Base-by-base conservation (phyloP, 2,329 filamentous ascomycete genomes). In the Aspergillus calidoustus region DNA sequence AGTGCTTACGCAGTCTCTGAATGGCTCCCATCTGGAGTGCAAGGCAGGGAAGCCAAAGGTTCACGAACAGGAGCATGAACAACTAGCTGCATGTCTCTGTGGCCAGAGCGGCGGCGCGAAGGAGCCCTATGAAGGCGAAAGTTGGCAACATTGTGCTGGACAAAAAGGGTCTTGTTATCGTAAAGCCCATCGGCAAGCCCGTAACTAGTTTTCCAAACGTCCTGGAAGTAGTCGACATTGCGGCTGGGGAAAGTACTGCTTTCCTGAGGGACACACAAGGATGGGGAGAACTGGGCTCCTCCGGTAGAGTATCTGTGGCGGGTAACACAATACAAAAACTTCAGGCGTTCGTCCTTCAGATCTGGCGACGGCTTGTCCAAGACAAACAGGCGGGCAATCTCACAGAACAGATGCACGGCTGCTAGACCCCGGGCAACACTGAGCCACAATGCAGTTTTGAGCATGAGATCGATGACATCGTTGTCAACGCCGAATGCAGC, bases 391-490 rank as follows among this genome's bases (percentile, higher is more conserved):
- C 68, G 64, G 22, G 61, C 64, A n/a, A 70, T 55, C 38, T 74
- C 69, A 51, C 67, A 72, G 56, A 72, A 74, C 5, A 74, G 63
- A 56, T 73, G 70, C 8, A 72, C 71, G 2, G 72, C 66, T 15
- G 70, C 51, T 4, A 66, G 61, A n/a, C 72, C 69, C 53, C 72
- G 61, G 7, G 71, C 69, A 8, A 71, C 50, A 13, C 66, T 62
- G 13, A 74, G 64, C 70, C 72, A 74, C 47, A 69, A 53, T 1
- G 70, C 70, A 13, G 60, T 70, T 34, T 68, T 68, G 41, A 72
- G 60, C 23, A 74, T 47, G 34, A 70, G 43, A 15, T 65, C 59
- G 9, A 71, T 54, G 1, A 60, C n/a, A 2, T 46, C 47, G 1
- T 64, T 53, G 1, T 54, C 47, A 4, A 31, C 34, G 17, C 59